These are phyloP conservation scores for Patellifolia procumbens DNA, from an alignment of 179 eudicot genomes.

Conservation along the genomic window DNA sequence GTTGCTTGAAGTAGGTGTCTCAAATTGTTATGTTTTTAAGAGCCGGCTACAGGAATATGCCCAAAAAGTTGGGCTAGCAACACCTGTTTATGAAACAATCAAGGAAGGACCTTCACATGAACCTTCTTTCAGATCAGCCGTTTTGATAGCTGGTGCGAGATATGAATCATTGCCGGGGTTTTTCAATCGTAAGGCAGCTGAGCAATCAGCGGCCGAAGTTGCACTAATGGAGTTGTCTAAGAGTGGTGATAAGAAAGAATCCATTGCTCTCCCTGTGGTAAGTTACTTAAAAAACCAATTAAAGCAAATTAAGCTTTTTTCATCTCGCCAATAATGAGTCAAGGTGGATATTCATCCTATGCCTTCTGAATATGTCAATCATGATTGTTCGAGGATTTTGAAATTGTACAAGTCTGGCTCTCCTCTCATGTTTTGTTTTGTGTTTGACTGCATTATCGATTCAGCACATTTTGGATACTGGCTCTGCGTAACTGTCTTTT, in stretches of 20 bases:
- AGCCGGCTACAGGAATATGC: conserved; percentile 91
- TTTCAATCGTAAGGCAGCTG: conserved; percentile 92
- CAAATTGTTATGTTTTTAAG: conserved; percentile 89
- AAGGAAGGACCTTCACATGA: conserved; percentile 96
- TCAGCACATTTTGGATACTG: neutral
- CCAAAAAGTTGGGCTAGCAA: conserved; percentile 71
- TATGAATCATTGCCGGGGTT: conserved; percentile 87
- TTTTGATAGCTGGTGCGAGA: conserved; percentile 53
- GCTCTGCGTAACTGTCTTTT: neutral
- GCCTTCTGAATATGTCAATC: neutral
- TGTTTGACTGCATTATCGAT: neutral
- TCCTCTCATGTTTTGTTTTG: neutral
- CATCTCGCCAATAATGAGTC: neutral
- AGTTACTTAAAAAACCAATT: conserved; percentile 6
- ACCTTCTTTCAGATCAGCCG: conserved; percentile 85
- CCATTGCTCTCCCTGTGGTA: conserved; percentile 84
- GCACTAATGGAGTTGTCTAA: conserved; percentile 70
- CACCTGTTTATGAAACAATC: conserved; percentile 80
- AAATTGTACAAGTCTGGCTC: neutral
- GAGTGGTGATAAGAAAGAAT: conserved; percentile 37
- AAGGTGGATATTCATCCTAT: neutral
- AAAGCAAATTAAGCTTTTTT: neutral
- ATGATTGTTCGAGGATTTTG: neutral
- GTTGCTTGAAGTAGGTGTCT: conserved; percentile 51
- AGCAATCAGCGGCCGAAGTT: conserved; percentile 97